Evolutionary conservation across 805 yeast species (phyloP).

Genomic region (Cyberlindnera galapagoensis): DNA sequence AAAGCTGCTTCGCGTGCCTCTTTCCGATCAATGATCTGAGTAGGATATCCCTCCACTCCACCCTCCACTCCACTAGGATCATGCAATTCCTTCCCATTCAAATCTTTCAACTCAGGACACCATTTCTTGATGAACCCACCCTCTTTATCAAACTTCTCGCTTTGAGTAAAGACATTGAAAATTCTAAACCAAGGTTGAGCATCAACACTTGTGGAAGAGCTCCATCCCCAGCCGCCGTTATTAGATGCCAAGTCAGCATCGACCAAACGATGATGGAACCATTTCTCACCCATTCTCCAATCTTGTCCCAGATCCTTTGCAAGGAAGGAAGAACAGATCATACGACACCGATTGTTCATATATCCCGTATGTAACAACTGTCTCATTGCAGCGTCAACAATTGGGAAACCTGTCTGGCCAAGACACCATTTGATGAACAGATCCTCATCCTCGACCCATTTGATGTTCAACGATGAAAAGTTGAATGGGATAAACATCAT

Average conservation of each 20-base stretch:
- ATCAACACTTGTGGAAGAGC: slow-evolving; percentile 45
- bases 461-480: slow-evolving; percentile 33
- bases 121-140: slow-evolving; percentile 41
- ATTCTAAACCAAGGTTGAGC: slow-evolving; percentile 53
- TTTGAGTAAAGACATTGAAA: slow-evolving; percentile 46
- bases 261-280: slow-evolving; percentile 40
- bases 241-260: slow-evolving; percentile 52
- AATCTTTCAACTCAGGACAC: slow-evolving; percentile 40
- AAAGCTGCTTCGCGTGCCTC: slow-evolving; percentile 36
- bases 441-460: slow-evolving; percentile 37
- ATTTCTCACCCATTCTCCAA: slow-evolving; percentile 50
- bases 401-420: slow-evolving; percentile 50
- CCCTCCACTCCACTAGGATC: slow-evolving; percentile 20
- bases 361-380: slow-evolving; percentile 45
- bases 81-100: slow-evolving; percentile 20
- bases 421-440: slow-evolving; percentile 44
- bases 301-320: slow-evolving; percentile 44
- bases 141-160: slow-evolving; percentile 40
- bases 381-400: slow-evolving; percentile 55
- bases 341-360: slow-evolving; percentile 47
- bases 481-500: slow-evolving; percentile 45
- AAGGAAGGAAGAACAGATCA: slow-evolving; percentile 47
- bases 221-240: slow-evolving; percentile 54
- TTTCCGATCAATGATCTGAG: slow-evolving; percentile 39
- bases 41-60: slow-evolving; percentile 33